Evolutionary conservation across 2,329 filamentous ascomycete genomes (phyloP).

Genomic region (Lecanoromycetidae sp.): DNA sequence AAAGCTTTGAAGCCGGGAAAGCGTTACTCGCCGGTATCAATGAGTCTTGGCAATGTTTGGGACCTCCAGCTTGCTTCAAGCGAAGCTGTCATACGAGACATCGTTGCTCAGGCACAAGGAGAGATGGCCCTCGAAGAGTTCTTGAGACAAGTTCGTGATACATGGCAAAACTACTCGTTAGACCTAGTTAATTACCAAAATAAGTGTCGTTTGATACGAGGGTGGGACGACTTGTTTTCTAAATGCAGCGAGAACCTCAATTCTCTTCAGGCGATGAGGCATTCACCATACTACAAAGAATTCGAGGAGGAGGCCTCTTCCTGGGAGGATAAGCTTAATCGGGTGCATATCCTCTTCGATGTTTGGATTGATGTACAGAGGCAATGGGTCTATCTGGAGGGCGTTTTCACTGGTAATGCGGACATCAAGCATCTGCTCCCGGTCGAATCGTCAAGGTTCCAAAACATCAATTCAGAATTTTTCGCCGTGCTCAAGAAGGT

Average conservation of each 20-base stretch:
- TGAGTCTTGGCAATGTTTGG: slow-evolving; percentile 98
- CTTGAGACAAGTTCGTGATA: slow-evolving; percentile 88
- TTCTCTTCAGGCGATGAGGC: slow-evolving; percentile 94
- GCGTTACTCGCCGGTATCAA: slow-evolving; percentile 82
- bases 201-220: slow-evolving; percentile 92
- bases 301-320: slow-evolving; percentile 94
- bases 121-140: slow-evolving; percentile 99
- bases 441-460: slow-evolving; percentile 90
- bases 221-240: slow-evolving; percentile 95
- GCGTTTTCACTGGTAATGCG: slow-evolving; percentile 95
- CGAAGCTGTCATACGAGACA: slow-evolving; percentile 78
- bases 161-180: slow-evolving; percentile 88
- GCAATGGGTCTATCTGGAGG: slow-evolving; percentile 98
- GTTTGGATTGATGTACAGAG: slow-evolving; percentile 99
- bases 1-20: slow-evolving; percentile 87
- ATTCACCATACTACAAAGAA: slow-evolving; percentile 98
- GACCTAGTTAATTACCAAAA: slow-evolving; percentile 96
- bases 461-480: slow-evolving; percentile 99
- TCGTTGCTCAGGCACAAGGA: slow-evolving; percentile 89
- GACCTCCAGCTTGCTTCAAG: slow-evolving; percentile 82
- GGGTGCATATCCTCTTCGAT: slow-evolving; percentile 93
- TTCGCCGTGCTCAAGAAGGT: slow-evolving; percentile 99
- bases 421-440: slow-evolving; percentile 98
- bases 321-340: slow-evolving; percentile 97
- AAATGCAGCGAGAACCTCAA: slow-evolving; percentile 98